Conservation (phyloP, 352 stramenopile genomes). For the Globisporangium mamillatum region DNA sequence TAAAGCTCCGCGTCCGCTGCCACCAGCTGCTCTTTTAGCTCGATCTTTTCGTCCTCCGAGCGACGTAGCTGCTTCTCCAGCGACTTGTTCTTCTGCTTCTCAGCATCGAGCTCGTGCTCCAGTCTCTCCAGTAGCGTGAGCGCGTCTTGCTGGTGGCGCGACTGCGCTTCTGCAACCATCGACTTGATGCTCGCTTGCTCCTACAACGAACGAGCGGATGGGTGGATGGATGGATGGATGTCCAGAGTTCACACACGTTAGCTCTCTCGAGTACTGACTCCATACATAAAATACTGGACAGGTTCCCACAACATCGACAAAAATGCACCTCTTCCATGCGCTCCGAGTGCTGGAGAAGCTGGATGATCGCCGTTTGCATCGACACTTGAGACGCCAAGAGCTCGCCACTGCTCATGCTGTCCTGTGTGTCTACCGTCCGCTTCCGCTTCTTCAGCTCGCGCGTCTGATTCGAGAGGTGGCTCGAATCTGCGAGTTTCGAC, state of each 20-base stretch:
- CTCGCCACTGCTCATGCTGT: conserved; percentile 9
- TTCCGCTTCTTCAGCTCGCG: conserved; percentile 14
- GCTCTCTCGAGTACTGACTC: too few relatives aligned
- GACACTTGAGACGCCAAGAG: conserved; percentile 15
- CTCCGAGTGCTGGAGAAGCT: conserved; percentile 28
- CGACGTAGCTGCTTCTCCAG: conserved; percentile 30
- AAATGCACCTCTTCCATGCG: conserved; percentile 10
- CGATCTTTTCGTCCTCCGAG: conserved; percentile 28
- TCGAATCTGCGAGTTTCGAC: not conserved
- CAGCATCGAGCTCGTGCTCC: conserved; percentile 20
- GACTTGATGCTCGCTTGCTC: conserved; percentile 31
- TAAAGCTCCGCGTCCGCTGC: conserved; percentile 46
- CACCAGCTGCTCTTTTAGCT: conserved; percentile 40
- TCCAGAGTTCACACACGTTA: not conserved
- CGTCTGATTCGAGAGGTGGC: conserved; percentile 3
- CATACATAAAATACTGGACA: too few relatives aligned
- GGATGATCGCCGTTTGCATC: conserved; percentile 29
- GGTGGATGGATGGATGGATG: not conserved
- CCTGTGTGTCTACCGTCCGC: conserved; percentile 5
- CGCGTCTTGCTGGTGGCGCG: conserved; percentile 26
- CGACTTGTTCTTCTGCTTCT: conserved; percentile 26
- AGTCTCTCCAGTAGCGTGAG: conserved; percentile 27
- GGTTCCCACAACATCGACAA: not conserved
- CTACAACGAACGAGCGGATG: not conserved
- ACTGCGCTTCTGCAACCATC: conserved; percentile 29